Evolutionary conservation across 139 green algal genomes (phyloP).

Genomic region (Auxenochlorella protothecoides): DNA sequence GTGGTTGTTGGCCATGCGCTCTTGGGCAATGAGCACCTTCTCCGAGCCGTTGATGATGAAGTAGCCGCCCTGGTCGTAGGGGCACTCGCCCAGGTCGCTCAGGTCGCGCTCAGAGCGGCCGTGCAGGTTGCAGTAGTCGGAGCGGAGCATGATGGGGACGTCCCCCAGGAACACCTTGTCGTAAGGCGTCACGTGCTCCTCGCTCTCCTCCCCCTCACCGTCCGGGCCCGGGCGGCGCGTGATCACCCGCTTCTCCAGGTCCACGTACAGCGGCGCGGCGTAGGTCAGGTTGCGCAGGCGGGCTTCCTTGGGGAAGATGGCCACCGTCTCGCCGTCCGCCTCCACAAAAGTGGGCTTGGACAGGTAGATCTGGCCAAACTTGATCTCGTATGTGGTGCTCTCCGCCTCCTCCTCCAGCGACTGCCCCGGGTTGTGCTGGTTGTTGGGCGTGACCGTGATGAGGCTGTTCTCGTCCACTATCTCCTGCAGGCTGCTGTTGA

Average conservation of each 20-base stretch:
- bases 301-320: slow-evolving; percentile 92
- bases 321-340: slow-evolving; percentile 74
- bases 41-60: slow-evolving; percentile 98
- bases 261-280: slow-evolving; percentile 88
- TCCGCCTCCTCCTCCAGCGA: slow-evolving; percentile 30
- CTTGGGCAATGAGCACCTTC: slow-evolving; percentile 98
- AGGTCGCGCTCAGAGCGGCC: slow-evolving; percentile 71
- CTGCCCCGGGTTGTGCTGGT: slow-evolving; percentile 62
- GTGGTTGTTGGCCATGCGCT: slow-evolving; percentile 96
- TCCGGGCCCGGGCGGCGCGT: slow-evolving; percentile 37
- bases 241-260: slow-evolving; percentile 69
- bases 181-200: slow-evolving; percentile 44
- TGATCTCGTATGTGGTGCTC: slow-evolving; percentile 24
- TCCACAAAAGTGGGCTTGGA: slow-evolving; percentile 86
- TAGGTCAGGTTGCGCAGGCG: slow-evolving; percentile 96
- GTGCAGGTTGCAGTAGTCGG: slow-evolving; percentile 80
- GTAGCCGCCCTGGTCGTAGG: slow-evolving; percentile 95
- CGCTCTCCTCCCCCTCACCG: slow-evolving; percentile 20
- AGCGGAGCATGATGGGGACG: slow-evolving; percentile 97
- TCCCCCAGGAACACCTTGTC: slow-evolving; percentile 90
- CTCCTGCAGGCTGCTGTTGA: slow-evolving; percentile 85
- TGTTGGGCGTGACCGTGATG: slow-evolving; percentile 60
- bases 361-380: slow-evolving; percentile 95
- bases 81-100: slow-evolving; percentile 86
- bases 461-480: slow-evolving; percentile 58